Conservation (phyloP, 2,329 filamentous ascomycete genomes). For the Dichotomopilus funicola region DNA sequence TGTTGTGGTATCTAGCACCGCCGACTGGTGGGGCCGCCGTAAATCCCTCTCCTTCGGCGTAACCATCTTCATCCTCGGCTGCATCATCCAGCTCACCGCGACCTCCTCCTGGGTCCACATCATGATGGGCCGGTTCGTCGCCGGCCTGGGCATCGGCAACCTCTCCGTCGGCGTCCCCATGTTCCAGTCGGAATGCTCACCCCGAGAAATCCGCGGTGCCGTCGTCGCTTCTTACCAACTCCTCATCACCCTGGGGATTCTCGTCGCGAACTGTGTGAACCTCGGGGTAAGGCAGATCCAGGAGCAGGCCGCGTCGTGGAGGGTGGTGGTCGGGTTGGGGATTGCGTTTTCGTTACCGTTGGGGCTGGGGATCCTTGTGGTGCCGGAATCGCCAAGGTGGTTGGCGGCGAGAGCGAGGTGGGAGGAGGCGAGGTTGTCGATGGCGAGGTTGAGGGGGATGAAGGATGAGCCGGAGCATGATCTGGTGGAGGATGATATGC, state of each 20-base stretch:
- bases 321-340: slow-evolving; percentile 53
- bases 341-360: slow-evolving; percentile 48
- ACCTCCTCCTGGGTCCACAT: slow-evolving; percentile 56
- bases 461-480: slow-evolving; percentile 39
- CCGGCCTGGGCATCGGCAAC: slow-evolving; percentile 61
- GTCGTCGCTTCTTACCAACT: slow-evolving; percentile 67
- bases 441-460: slow-evolving; percentile 47
- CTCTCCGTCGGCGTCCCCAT: slow-evolving; percentile 60
- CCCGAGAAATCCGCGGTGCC: slow-evolving; percentile 55
- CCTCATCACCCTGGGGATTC: slow-evolving; percentile 66
- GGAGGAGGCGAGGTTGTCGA: slow-evolving; percentile 42
- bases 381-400: slow-evolving; percentile 54
- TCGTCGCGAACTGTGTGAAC: slow-evolving; percentile 49
- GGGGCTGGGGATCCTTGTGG: slow-evolving; percentile 44
- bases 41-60: slow-evolving; percentile 20
- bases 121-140: slow-evolving; percentile 58
- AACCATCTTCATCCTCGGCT: slow-evolving; percentile 41
- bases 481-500: slow-evolving; percentile 45
- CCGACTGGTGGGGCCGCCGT: slow-evolving; percentile 22
- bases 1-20: slow-evolving; percentile 12
- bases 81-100: slow-evolving; percentile 59
- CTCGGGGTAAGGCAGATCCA: slow-evolving; percentile 42
- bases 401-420: slow-evolving; percentile 42
- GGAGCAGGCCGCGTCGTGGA: slow-evolving; percentile 46
- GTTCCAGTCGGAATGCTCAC: slow-evolving; percentile 60